Evolutionary conservation across 2,329 filamentous ascomycete genomes (phyloP), one percentile per base, ranked within the genome.

Genomic region (Penicillium vulpinum): DNA sequence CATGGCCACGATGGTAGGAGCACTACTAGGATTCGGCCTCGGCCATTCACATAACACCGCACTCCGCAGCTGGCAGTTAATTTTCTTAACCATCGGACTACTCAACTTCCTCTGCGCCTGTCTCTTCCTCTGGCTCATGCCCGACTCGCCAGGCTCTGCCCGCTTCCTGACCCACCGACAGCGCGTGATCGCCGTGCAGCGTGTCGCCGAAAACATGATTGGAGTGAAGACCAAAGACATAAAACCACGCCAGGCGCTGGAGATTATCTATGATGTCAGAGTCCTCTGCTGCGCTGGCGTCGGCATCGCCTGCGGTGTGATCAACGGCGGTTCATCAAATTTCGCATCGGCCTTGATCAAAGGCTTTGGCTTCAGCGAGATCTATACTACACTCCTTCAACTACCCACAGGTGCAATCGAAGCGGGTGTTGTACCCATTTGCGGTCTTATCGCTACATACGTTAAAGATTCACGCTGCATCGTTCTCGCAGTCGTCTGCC

Each of bases 271-370:
- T 4, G 78, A 81, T 51, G 47, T 75, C 49, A 72, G 71, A 39
- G 68, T 72, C 0, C 67, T 77, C 46, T 75, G 74, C 31, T 70
- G 78, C 5, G 64, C 73, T 22, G 66, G 76, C 9, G 75, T 78
- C 43, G 78, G 73, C 0, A 70, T 80, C 1, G 70, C 70, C 8
- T 76, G 77, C 43, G 80, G 80, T 10, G 73, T 82, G 4, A 71
- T 81, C 39, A 82, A 82, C 51, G 80, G 80, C n/a, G 77, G 79
- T 4, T 77, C 82, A 0, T 63, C 70, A 2, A 83, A 81, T 55
- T 83, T 82, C 59, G 67, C 77, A 18, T 80, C 78, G 0, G 70
- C 77, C 0, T 61, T 81, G 6, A 78, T 80, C 55, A 75, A 76
- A 51, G 78, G 78, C 3, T 80, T 74, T 52, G 74, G 76, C 67